Base-by-base conservation (phyloP, 2,329 filamentous ascomycete species). In the Ceratocystis cubensis region DNA sequence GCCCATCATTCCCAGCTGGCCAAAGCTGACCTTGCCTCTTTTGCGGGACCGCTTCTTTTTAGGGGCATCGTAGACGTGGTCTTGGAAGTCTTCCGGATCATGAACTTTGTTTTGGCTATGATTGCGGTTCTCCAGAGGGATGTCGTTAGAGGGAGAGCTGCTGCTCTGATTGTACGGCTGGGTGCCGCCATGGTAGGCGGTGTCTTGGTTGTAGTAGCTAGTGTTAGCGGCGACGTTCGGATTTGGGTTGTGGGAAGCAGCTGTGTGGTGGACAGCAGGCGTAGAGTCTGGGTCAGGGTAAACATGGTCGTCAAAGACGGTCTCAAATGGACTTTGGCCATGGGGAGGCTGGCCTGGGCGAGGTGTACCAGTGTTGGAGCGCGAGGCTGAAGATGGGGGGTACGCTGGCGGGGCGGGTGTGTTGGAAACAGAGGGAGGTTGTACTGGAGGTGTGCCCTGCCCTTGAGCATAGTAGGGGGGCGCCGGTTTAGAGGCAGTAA, bases 291-390 rank as follows among this genome's bases (percentile, higher is more conserved):
- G 63, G 81, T 77, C 66, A 68, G 84, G 83, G 72, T 88, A 88
- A 67, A 81, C 80, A 75, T 85, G 79, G 73, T 88, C 86, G 74
- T 88, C 85, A 73, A 88, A 88, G 66, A 85, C 83, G 61, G 81
- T 82, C 65, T 84, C 82, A 73, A 88, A 87, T 8, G 86, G 85
- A 22, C 84, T 81, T 71, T 71, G 76, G 61, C 73, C 74, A 30
- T 57, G 66, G 64, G 64, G 64, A 48, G 62, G 64, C 64, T 68
- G 66, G 65, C 64, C 64, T 68, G 66, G 66, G 44, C 64, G 66
- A 25, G 66, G 61, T 5, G 66, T 65, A 59, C 37, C 61, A 28
- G 41, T 64, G 20, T 61, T 61, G 71, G 67, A 73, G 71, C 66
- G 74, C 72, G 71, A 70, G 69, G 69, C 68, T 70, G 69, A 56